Base-by-base conservation (phyloP, 371 early-diverging fungal genomes). In the Actinomortierella ambigua region DNA sequence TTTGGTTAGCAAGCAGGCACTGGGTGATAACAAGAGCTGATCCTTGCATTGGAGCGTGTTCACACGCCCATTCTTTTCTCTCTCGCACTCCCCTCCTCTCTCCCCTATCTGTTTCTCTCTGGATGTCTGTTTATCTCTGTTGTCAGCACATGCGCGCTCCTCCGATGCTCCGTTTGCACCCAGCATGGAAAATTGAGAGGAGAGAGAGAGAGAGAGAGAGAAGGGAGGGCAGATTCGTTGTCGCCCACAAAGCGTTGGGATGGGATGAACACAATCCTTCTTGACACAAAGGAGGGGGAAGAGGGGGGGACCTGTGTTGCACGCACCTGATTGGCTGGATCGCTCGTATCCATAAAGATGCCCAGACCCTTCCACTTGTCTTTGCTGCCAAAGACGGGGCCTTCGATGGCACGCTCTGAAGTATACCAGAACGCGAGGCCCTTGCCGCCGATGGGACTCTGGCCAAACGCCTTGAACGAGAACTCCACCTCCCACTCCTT, bases 381-480 rank as follows among this genome's bases (percentile, higher is more conserved):
- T 50, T 79, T 76, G 50, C 75, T 82, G 3, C 95, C 95, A 79
- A 84, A 89, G 14, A 91, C 77, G 4, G 89, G 88, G 0, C 93
- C 95, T 15, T 78, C 66, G n/a, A 76, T 48, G 27, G 77, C 78
- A 0, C 69, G 75, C 23, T 89, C 87, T 55, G 86, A 79, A 4
- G 91, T 86, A 69, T 93, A 93, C 95, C 95, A 95, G 61, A 95
- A 87, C 11, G 93, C 93, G 15, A 95, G 59, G n/a, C 95, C 95
- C 42, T 89, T 84, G 43, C 93, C 93, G 20, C 95, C 94, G 29
- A 85, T 70, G 53, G 80, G 67, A 39, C 83, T 80, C 14, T 82
- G 81, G 1, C 95, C 95, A 34, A 73, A 75, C 3, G 90, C 83
- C 40, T 69, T 78, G 70, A 93, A 86, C 5, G 84, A 77, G 40